These are phyloP conservation scores for Diaporthe helianthi DNA, from an alignment of 2,329 filamentous ascomycete species.

Conservation along the genomic window DNA sequence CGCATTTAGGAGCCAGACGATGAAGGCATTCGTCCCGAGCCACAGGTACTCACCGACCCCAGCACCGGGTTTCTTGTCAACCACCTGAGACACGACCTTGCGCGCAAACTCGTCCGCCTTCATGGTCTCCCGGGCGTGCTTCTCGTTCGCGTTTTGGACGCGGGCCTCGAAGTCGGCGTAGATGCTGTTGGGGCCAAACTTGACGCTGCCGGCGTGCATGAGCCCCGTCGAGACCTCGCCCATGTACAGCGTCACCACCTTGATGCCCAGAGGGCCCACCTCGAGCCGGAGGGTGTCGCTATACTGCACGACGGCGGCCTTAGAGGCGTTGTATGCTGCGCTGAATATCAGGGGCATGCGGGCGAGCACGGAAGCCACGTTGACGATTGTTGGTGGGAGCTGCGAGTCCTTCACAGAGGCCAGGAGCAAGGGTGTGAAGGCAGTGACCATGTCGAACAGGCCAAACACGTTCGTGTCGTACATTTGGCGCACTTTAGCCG, in stretches of 20 bases:
- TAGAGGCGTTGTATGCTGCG: not conserved
- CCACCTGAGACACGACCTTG: not conserved
- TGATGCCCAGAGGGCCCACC: not conserved
- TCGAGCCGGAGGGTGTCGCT: not conserved
- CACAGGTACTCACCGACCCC: not conserved
- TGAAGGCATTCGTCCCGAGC: not conserved
- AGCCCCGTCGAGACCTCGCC: not conserved
- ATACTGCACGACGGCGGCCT: not conserved
- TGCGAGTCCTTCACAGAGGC: not conserved
- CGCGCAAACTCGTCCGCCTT: not conserved
- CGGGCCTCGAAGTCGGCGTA: not conserved
- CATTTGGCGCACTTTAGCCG: not conserved
- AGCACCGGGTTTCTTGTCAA: not conserved
- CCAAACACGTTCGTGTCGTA: not conserved
- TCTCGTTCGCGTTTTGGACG: not conserved
- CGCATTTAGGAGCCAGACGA: not conserved
- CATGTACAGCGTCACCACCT: not conserved
- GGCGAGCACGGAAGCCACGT: not conserved
- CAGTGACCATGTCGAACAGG: not conserved
- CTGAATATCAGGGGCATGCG: not conserved
- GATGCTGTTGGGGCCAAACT: not conserved
- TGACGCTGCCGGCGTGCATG: not conserved
- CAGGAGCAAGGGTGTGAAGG: not conserved
- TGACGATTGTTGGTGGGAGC: not conserved
- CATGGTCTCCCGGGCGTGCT: not conserved